phyloP scores from a whole-genome alignment of 1,284 basidiomycete species.

The Microbotryum saponariae region DNA sequence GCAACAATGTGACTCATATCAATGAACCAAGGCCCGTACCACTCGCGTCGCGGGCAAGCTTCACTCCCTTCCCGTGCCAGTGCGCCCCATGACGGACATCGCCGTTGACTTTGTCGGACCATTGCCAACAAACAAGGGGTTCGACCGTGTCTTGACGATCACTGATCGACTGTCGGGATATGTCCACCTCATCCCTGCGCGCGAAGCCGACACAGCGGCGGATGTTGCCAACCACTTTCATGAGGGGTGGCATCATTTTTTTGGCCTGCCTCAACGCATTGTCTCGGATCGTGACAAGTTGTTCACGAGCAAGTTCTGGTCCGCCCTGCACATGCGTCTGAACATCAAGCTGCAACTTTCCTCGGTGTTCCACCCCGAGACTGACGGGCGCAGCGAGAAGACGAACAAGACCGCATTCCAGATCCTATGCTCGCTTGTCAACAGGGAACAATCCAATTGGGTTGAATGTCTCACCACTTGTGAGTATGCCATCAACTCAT shows the following conservation, averaged over 20 bases:
- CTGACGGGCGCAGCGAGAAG: constrained; percentile 30
- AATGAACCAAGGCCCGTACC: constrained; percentile 15
- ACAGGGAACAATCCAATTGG: constrained; percentile 23
- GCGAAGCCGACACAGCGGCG: constrained; percentile 1
- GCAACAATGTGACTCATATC: constrained; percentile 15
- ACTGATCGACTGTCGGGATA: constrained; percentile 43
- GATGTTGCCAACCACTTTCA: constrained; percentile 37
- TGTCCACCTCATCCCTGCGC: constrained; percentile 41
- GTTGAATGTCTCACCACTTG: constrained; percentile 1
- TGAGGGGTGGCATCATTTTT: constrained; percentile 38
- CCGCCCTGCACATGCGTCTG: constrained; percentile 20
- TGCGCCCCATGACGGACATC: constrained; percentile 33
- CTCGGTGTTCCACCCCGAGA: constrained; percentile 47
- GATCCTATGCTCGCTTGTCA: constrained; percentile 1
- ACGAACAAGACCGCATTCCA: constrained; percentile 19
- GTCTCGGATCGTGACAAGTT: too few species aligned
- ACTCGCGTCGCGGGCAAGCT: constrained; percentile 6
- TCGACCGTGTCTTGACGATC: constrained; percentile 43
- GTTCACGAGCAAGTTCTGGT: constrained; percentile 36
- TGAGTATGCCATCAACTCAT: constrained; percentile 11
- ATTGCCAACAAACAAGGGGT: constrained; percentile 40
- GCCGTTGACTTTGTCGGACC: too few species aligned
- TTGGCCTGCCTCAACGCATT: constrained; percentile 40
- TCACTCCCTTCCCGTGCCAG: constrained; percentile 7
- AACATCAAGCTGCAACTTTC: constrained; percentile 41